Conservation (phyloP, 768 basidiomycete species). For the Termitomyces sp. region DNA sequence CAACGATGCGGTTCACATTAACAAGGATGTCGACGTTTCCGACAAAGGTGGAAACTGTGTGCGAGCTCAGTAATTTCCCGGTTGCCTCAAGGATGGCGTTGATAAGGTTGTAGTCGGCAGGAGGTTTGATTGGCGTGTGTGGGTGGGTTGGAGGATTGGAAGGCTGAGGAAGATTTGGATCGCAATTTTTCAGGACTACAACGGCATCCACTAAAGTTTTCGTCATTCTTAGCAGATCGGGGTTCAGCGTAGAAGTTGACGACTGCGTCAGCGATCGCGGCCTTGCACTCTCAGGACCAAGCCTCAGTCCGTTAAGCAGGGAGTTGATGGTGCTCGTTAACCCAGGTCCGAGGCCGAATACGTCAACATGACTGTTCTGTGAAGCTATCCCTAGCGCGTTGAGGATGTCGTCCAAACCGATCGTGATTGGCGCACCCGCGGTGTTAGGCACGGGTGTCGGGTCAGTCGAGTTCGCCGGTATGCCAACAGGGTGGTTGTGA, state of each 20-base stretch:
- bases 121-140: not conserved
- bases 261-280: not conserved
- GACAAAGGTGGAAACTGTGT: slow-evolving; percentile 14
- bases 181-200: slow-evolving; percentile 11
- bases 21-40: slow-evolving; percentile 10
- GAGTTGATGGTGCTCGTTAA: slow-evolving; percentile 2
- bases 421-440: not conserved
- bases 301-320: slow-evolving; percentile 1
- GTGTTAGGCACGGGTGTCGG: slow-evolving; percentile 3
- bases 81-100: slow-evolving; percentile 11
- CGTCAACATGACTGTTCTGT: slow-evolving; percentile 1
- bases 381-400: slow-evolving; percentile 4
- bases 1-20: not conserved
- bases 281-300: slow-evolving; percentile 5
- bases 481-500: slow-evolving; percentile 3
- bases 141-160: not conserved
- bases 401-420: slow-evolving; percentile 8
- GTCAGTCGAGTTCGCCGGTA: not conserved
- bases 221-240: slow-evolving; percentile 13
- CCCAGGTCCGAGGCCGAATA: not conserved
- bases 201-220: slow-evolving; percentile 15
- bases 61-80: slow-evolving; percentile 11
- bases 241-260: slow-evolving; percentile 6
- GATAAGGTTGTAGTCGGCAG: slow-evolving; percentile 6
- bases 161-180: slow-evolving; percentile 1